Evolutionary conservation across 768 basidiomycete species (phyloP).

Genomic region (Tylopilus intermedius): DNA sequence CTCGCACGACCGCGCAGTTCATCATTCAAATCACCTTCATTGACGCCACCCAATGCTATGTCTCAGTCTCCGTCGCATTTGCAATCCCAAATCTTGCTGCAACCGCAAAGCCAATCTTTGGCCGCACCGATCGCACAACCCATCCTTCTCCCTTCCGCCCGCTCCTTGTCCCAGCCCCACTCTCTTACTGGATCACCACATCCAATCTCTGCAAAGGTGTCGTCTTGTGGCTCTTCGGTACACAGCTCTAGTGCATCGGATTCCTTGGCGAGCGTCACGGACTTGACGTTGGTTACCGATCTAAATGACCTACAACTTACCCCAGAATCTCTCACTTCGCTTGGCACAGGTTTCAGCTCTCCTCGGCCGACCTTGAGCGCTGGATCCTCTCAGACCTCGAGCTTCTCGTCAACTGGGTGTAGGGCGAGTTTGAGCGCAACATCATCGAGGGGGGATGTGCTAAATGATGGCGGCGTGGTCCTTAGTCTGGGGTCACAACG

Average conservation of each 20-base stretch:
- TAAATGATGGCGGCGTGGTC: slow-evolving; percentile 10
- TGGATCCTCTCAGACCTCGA: slow-evolving; percentile 27
- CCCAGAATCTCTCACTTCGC: slow-evolving; percentile 25
- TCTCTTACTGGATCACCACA: slow-evolving; percentile 30
- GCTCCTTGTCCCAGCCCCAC: slow-evolving; percentile 24
- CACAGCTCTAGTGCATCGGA: slow-evolving; percentile 14
- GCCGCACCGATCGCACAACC: slow-evolving; percentile 17
- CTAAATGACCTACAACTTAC: slow-evolving; percentile 22
- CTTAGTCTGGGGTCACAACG: slow-evolving; percentile 21
- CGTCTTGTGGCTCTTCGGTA: slow-evolving; percentile 21
- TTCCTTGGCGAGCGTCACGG: slow-evolving; percentile 10
- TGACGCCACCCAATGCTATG: slow-evolving; percentile 11
- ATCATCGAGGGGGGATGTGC: slow-evolving; percentile 19
- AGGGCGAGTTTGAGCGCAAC: slow-evolving; percentile 17
- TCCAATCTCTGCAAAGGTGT: slow-evolving; percentile 18
- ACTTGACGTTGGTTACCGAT: slow-evolving; percentile 24
- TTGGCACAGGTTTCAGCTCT: slow-evolving; percentile 25
- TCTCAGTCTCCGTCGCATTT: slow-evolving; percentile 22
- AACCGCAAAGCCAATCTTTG: slow-evolving; percentile 18
- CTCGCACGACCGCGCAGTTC: slow-evolving; percentile 21
- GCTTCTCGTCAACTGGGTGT: slow-evolving; percentile 22
- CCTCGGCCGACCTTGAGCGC: slow-evolving; percentile 24
- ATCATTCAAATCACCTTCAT: slow-evolving; percentile 24
- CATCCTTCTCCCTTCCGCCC: slow-evolving; percentile 18
- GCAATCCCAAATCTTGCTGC: slow-evolving; percentile 15